A percentile compares a stretch with the other conserved stretches of the same genome.
Conservation (phyloP, 2,329 filamentous ascomycete genomes). For the Pestalotiopsis sp. region DNA sequence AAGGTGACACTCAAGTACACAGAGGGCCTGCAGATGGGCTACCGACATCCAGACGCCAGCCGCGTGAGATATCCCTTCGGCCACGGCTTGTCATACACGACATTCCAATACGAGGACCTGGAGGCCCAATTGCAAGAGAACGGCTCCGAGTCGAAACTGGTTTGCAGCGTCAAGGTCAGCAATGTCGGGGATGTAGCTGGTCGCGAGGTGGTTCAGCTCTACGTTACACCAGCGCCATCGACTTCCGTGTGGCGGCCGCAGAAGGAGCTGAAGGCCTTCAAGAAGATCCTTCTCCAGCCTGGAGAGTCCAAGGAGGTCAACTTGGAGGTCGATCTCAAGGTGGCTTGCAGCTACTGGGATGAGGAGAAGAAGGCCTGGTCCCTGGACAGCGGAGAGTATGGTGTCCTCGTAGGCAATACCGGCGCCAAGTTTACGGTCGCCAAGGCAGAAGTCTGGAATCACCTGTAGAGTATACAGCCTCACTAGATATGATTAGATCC, state of each 20-base stretch:
- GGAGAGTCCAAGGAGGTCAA: not conserved
- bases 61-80: slow-evolving; percentile 16
- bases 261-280: slow-evolving; percentile 18
- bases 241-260: slow-evolving; percentile 13
- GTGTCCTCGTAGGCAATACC: not conserved
- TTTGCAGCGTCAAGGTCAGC: slow-evolving; percentile 36
- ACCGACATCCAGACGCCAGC: slow-evolving; percentile 1
- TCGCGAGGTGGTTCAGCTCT: slow-evolving; percentile 55
- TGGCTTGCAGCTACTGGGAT: slow-evolving; percentile 10
- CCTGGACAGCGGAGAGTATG: not conserved
- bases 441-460: slow-evolving; percentile 3
- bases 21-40: slow-evolving; percentile 5
- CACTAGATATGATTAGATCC: not conserved
- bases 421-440: not conserved
- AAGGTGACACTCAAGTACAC: slow-evolving; percentile 2
- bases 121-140: slow-evolving; percentile 27
- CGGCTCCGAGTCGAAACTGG: slow-evolving; percentile 14
- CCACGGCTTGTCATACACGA: slow-evolving; percentile 46
- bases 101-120: slow-evolving; percentile 51
- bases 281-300: slow-evolving; percentile 12
- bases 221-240: slow-evolving; percentile 33
- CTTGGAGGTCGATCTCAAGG: not conserved
- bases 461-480: not conserved
- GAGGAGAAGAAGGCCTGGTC: not conserved
- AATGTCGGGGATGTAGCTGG: slow-evolving; percentile 53